Evolutionary conservation across 257 asterid genomes (phyloP).

Genomic region (Nyctanthes arbortristis): DNA sequence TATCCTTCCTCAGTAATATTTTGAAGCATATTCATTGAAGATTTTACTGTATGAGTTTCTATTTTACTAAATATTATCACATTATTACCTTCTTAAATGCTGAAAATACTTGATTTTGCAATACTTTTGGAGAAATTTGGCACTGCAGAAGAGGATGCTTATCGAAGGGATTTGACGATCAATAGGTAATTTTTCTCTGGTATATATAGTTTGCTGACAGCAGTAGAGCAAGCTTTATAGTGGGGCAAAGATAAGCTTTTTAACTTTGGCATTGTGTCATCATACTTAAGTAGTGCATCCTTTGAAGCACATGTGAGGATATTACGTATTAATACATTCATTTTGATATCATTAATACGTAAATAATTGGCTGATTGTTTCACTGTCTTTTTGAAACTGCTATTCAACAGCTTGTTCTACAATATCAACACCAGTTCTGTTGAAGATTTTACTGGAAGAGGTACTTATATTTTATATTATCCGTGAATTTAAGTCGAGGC

Average conservation of each 20-base stretch:
- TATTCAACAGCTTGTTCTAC: conserved; percentile 76
- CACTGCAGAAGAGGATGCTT: conserved; percentile 85
- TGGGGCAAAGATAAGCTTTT: neutral
- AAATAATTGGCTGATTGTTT: conserved; percentile 13
- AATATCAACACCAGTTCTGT: conserved; percentile 75
- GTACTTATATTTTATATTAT: conserved; percentile 41
- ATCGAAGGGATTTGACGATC: conserved; percentile 89
- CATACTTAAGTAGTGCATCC: neutral
- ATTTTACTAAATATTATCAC: neutral
- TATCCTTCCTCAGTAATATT: neutral
- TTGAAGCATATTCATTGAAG: neutral
- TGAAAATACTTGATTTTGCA: neutral
- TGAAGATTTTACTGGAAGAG: conserved; percentile 88
- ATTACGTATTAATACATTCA: neutral
- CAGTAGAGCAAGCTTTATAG: neutral
- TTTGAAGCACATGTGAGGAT: neutral
- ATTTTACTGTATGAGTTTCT: neutral
- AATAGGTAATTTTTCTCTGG: conserved; percentile 53
- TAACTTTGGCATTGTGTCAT: neutral
- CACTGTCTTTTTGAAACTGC: conserved; percentile 2
- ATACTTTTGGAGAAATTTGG: conserved; percentile 67
- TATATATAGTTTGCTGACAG: neutral
- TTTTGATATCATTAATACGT: conserved; percentile 1
- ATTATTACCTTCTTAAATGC: neutral
- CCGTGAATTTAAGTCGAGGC: too few relatives aligned